A percentile compares a stretch with the other conserved stretches of the same genome.
Evolutionary conservation across 169 alveolate genomes (phyloP).

Genomic region (Blepharisma undulans): DNA sequence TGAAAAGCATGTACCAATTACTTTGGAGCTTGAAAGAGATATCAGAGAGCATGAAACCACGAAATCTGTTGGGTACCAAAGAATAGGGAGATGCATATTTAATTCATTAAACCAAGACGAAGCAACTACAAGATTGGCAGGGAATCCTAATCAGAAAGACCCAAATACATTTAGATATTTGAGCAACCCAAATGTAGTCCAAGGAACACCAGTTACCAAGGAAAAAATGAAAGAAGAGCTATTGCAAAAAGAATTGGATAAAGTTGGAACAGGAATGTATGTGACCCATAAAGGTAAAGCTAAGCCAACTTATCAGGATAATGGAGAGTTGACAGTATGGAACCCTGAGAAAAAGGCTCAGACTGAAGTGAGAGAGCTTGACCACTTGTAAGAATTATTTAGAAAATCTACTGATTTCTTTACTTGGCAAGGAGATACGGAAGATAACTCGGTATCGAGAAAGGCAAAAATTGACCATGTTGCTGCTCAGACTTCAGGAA

Average conservation of each 20-base stretch:
- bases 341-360: not conserved
- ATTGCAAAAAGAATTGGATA: not conserved
- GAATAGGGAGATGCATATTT: slow-evolving; percentile 15
- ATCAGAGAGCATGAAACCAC: slow-evolving; percentile 11
- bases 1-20: slow-evolving; percentile 12
- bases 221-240: slow-evolving; percentile 34
- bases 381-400: not conserved
- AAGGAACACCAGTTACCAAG: not conserved
- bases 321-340: slow-evolving; percentile 30
- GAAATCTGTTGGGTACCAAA: slow-evolving; percentile 19
- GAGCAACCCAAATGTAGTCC: not conserved
- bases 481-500: slow-evolving; percentile 22
- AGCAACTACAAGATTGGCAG: not conserved
- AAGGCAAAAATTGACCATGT: slow-evolving; percentile 19
- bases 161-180: slow-evolving; percentile 6
- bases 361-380: not conserved
- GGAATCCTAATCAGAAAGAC: slow-evolving; percentile 11
- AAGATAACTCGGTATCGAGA: not conserved
- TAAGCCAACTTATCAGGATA: not conserved
- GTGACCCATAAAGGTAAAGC: not conserved
- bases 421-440: not conserved
- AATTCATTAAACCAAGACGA: not conserved
- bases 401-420: not conserved
- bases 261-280: slow-evolving; percentile 1
- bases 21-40: slow-evolving; percentile 8